phyloP scores from a whole-genome alignment of 1,284 basidiomycete genomes.

The Cystobasidiaceae sp. region DNA sequence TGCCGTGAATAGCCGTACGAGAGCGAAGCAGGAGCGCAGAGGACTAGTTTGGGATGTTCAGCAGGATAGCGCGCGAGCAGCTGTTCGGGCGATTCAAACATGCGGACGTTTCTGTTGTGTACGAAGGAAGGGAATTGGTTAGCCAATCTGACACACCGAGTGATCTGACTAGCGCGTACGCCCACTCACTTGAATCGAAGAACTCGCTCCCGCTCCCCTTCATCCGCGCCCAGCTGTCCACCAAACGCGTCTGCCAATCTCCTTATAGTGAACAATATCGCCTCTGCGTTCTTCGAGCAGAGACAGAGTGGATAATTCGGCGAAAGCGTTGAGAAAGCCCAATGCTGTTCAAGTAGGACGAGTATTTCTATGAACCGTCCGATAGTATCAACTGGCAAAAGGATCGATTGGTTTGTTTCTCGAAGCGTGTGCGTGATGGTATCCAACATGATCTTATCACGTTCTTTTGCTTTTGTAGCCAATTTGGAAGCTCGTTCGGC shows the following conservation, averaged over 20 bases:
- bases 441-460: constrained; percentile 73
- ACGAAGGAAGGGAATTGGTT: neutral
- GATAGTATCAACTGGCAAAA: constrained; percentile 90
- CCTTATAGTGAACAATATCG: constrained; percentile 60
- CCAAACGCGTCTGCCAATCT: constrained; percentile 24
- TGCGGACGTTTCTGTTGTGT: constrained; percentile 21
- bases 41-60: constrained; percentile 19
- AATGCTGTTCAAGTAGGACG: constrained; percentile 93
- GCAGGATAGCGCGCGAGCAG: constrained; percentile 10
- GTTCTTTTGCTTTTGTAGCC: constrained; percentile 82
- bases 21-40: constrained; percentile 12
- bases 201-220: constrained; percentile 21
- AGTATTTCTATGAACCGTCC: constrained; percentile 89
- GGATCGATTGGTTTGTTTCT: constrained; percentile 60
- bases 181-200: constrained; percentile 14
- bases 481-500: constrained; percentile 74
- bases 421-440: constrained; percentile 13
- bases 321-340: constrained; percentile 66
- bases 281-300: constrained; percentile 79
- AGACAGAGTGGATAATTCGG: constrained; percentile 76
- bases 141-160: neutral
- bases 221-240: constrained; percentile 23
- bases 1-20: constrained; percentile 26
- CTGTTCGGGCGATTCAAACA: constrained; percentile 23
- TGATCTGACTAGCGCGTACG: neutral